Evolutionary conservation across 2,329 filamentous ascomycete species (phyloP).

Genomic region (Fusarium anthophilum): DNA sequence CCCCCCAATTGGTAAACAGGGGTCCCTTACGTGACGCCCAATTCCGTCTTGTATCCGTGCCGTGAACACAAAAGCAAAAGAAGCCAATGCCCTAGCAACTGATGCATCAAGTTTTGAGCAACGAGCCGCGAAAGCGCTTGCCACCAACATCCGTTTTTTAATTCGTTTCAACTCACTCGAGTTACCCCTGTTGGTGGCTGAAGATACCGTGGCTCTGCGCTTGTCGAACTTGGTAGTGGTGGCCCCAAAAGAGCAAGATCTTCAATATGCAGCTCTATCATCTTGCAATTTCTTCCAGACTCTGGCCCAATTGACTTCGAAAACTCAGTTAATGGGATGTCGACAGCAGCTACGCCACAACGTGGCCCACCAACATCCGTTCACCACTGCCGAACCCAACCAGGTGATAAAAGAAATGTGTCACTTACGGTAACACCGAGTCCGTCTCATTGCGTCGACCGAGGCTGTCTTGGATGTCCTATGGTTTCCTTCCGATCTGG

Average conservation of each 20-base stretch:
- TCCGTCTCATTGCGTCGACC: neutral
- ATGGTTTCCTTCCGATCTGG: constrained; percentile 15
- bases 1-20: neutral
- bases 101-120: constrained; percentile 9
- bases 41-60: constrained; percentile 8
- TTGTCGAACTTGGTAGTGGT: neutral
- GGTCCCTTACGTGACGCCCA: neutral
- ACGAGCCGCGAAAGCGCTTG: constrained; percentile 2
- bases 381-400: constrained; percentile 8
- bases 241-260: constrained; percentile 21
- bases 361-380: constrained; percentile 12
- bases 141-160: constrained; percentile 12
- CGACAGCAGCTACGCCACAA: constrained; percentile 10
- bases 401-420: neutral
- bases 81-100: constrained; percentile 1
- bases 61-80: neutral
- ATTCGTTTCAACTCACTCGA: neutral
- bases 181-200: constrained; percentile 9
- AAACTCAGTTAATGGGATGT: neutral
- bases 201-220: neutral
- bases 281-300: neutral
- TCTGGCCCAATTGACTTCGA: constrained; percentile 3
- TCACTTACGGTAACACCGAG: constrained; percentile 1
- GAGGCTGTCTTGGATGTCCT: neutral
- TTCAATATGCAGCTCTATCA: constrained; percentile 11